Conservation (phyloP, 805 yeast genomes). For the Sporopachydermia lactativora region DNA sequence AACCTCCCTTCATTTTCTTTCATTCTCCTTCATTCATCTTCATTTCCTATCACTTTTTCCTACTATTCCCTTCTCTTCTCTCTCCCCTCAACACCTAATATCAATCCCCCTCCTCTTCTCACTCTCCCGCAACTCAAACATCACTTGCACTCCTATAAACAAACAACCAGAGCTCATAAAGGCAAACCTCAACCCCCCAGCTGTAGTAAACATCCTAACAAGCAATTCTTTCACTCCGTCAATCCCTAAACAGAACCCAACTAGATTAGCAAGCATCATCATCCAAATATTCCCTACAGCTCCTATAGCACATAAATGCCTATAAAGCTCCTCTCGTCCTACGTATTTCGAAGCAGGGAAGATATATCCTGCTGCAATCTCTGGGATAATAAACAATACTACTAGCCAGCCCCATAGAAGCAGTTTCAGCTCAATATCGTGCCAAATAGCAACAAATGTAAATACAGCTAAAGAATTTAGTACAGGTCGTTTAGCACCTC, state of each 20-base stretch:
- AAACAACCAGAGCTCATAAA: slow-evolving; percentile 46
- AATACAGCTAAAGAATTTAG: slow-evolving; percentile 75
- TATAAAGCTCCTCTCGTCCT: slow-evolving; percentile 40
- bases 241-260: slow-evolving; percentile 86
- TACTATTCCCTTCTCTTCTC: too few species aligned
- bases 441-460: slow-evolving; percentile 96
- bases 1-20: too few species aligned
- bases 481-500: slow-evolving; percentile 63
- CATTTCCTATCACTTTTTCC: slow-evolving; percentile 8
- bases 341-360: slow-evolving; percentile 20
- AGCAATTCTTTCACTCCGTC: slow-evolving; percentile 67
- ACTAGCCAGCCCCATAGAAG: slow-evolving; percentile 94
- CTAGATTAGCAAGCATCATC: slow-evolving; percentile 95
- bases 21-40: slow-evolving; percentile 6
- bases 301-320: slow-evolving; percentile 75
- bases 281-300: slow-evolving; percentile 87
- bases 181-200: slow-evolving; percentile 50
- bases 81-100: slow-evolving; percentile 54
- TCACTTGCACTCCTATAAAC: slow-evolving; percentile 78
- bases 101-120: slow-evolving; percentile 77
- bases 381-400: slow-evolving; percentile 80
- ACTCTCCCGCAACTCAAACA: slow-evolving; percentile 84
- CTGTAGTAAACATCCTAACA: slow-evolving; percentile 56
- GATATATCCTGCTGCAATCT: slow-evolving; percentile 42
- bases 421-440: slow-evolving; percentile 79